Conservation (phyloP, 768 basidiomycete species). For the Xerocomus brunneocitrinus region DNA sequence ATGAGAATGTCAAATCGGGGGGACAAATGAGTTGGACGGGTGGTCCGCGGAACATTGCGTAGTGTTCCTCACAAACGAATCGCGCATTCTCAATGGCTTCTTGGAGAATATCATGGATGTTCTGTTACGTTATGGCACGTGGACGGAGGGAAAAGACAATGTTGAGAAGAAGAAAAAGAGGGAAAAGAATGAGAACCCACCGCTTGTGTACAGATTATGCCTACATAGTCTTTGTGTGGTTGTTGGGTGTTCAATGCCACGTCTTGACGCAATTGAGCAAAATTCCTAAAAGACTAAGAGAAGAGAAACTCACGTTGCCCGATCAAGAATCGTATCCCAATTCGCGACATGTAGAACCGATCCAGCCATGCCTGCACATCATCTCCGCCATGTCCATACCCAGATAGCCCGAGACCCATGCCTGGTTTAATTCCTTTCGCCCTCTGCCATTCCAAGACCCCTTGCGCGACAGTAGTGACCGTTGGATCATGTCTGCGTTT, state of each 20-base stretch:
- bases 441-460: conserved; percentile 94
- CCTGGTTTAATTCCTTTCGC: conserved; percentile 30
- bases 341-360: conserved; percentile 93
- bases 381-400: conserved; percentile 61
- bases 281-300: not conserved
- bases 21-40: conserved; percentile 97
- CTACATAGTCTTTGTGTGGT: conserved; percentile 88
- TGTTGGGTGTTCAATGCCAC: conserved; percentile 92
- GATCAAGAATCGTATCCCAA: conserved; percentile 94
- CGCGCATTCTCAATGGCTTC: conserved; percentile 98
- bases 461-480: conserved; percentile 94
- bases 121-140: conserved; percentile 39
- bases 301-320: conserved; percentile 71
- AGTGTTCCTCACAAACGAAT: conserved; percentile 95
- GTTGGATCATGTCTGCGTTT: conserved; percentile 96
- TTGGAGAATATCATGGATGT: conserved; percentile 92
- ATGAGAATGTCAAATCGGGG: conserved; percentile 77
- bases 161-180: not conserved
- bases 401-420: conserved; percentile 23
- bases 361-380: conserved; percentile 96
- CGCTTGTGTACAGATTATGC: conserved; percentile 93
- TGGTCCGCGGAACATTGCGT: conserved; percentile 92
- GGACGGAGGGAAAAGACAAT: not conserved
- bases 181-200: conserved; percentile 40
- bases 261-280: conserved; percentile 43